Percentiles rank a stretch among this genome's conserved stretches.
phyloP scores from a whole-genome alignment of 2,329 filamentous ascomycete species.

The Hypoxylon sp. region DNA sequence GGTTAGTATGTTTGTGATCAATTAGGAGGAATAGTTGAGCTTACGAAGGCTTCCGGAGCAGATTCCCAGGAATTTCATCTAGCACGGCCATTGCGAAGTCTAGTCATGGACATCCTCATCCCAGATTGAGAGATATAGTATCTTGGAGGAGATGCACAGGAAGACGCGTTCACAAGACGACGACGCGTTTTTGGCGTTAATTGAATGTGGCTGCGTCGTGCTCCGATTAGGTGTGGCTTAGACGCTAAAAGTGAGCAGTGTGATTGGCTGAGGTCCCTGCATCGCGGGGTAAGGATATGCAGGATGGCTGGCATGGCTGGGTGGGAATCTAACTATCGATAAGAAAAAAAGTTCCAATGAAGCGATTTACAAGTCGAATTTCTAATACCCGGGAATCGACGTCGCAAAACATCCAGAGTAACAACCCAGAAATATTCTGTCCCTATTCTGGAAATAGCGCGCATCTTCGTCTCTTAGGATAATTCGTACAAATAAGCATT shows the following conservation, averaged over 20 bases:
- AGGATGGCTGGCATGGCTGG: slow-evolving; percentile 1
- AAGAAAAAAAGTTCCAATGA: slow-evolving; percentile 39
- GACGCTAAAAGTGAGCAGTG: not conserved
- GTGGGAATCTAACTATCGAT: slow-evolving; percentile 36
- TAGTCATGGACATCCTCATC: slow-evolving; percentile 21
- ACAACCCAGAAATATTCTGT: not conserved
- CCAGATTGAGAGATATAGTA: slow-evolving; percentile 17
- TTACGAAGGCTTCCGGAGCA: slow-evolving; percentile 67
- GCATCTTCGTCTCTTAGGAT: not conserved
- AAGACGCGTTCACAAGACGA: slow-evolving; percentile 38
- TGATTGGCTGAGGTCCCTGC: slow-evolving; percentile 47
- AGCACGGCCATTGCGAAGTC: slow-evolving; percentile 59
- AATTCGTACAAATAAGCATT: not conserved
- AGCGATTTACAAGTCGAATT: slow-evolving; percentile 11
- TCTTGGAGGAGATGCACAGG: slow-evolving; percentile 18
- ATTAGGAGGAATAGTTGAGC: slow-evolving; percentile 42
- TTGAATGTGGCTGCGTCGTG: slow-evolving; percentile 48
- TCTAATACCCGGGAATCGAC: not conserved
- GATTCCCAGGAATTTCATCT: slow-evolving; percentile 60
- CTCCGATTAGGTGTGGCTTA: slow-evolving; percentile 19
- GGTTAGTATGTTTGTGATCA: slow-evolving; percentile 45
- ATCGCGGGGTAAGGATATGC: slow-evolving; percentile 50
- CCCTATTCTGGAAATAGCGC: not conserved
- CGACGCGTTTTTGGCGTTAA: slow-evolving; percentile 58
- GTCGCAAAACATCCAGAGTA: slow-evolving; percentile 1